Percentiles rank a stretch among this genome's conserved stretches.
These are phyloP conservation scores for Sporothrix pallida DNA, from an alignment of 2,329 filamentous ascomycete genomes.

Conservation along the genomic window DNA sequence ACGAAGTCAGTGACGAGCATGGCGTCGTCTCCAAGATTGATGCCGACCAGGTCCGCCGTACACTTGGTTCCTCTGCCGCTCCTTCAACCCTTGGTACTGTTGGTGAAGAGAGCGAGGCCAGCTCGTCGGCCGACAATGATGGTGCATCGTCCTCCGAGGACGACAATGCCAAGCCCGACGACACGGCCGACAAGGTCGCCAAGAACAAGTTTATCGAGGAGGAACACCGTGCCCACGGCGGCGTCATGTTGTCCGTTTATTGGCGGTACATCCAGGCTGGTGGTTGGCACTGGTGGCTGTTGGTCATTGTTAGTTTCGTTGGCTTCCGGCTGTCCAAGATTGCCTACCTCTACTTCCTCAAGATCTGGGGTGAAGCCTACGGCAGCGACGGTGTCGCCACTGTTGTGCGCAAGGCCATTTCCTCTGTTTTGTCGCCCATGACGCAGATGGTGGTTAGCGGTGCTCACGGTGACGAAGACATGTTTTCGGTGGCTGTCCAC, in stretches of 20 bases:
- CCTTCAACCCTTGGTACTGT: slow-evolving; percentile 45
- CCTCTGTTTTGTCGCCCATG: slow-evolving; percentile 29
- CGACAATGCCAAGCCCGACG: slow-evolving; percentile 50
- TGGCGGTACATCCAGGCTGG: slow-evolving; percentile 86
- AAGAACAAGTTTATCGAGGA: slow-evolving; percentile 78
- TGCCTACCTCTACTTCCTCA: slow-evolving; percentile 78
- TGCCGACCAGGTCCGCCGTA: slow-evolving; percentile 21
- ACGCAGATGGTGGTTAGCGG: slow-evolving; percentile 11
- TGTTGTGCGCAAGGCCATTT: slow-evolving; percentile 23
- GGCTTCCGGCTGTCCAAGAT: slow-evolving; percentile 69
- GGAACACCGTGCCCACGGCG: slow-evolving; percentile 74
- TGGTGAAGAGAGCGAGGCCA: slow-evolving; percentile 39
- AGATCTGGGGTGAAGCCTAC: slow-evolving; percentile 85
- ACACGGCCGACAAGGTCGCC: slow-evolving; percentile 57
- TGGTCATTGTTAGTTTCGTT: slow-evolving; percentile 67
- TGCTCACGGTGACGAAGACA: slow-evolving; percentile 22
- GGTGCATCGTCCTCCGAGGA: slow-evolving; percentile 42
- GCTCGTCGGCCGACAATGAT: slow-evolving; percentile 44
- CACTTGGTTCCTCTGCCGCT: slow-evolving; percentile 47
- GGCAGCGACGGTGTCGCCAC: slow-evolving; percentile 42
- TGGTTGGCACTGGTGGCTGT: slow-evolving; percentile 72
- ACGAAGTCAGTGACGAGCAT: slow-evolving; percentile 69
- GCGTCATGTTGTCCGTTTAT: slow-evolving; percentile 77
- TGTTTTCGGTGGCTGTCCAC: slow-evolving; percentile 10
- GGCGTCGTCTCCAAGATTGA: slow-evolving; percentile 47